Percentiles rank a stretch among this genome's conserved stretches.
Conservation (phyloP, 2,329 filamentous ascomycete genomes). For the Cytospora paraplurivora region DNA sequence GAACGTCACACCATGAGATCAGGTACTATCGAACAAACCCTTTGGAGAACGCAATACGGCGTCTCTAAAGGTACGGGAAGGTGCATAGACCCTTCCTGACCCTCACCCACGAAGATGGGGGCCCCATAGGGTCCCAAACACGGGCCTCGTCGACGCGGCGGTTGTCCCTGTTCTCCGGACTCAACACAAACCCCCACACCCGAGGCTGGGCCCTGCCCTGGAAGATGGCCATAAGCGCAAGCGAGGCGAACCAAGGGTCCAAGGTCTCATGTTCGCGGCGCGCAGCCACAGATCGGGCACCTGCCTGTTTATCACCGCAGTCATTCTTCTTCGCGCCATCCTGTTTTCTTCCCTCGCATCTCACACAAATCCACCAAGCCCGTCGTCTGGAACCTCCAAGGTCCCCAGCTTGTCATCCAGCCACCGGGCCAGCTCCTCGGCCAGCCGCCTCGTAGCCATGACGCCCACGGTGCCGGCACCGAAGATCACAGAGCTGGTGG, state of each 20-base stretch:
- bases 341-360: background rate
- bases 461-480: slow-evolving; percentile 48
- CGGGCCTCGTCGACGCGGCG: too few relatives aligned
- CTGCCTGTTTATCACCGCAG: background rate
- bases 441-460: slow-evolving; percentile 55
- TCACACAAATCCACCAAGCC: slow-evolving; percentile 38
- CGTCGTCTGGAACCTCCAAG: slow-evolving; percentile 56
- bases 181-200: too few relatives aligned
- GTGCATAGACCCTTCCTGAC: too few relatives aligned
- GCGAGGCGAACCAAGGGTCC: background rate
- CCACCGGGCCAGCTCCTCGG: slow-evolving; percentile 61
- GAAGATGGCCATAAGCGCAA: background rate
- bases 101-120: too few relatives aligned
- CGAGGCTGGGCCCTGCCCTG: too few relatives aligned
- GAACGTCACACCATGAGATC: background rate
- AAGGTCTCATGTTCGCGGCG: background rate
- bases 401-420: slow-evolving; percentile 61
- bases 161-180: too few relatives aligned
- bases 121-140: too few relatives aligned
- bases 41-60: too few relatives aligned
- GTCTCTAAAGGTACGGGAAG: too few relatives aligned
- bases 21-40: too few relatives aligned
- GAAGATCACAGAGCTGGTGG: slow-evolving; percentile 35
- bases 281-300: background rate
- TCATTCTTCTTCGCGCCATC: too few relatives aligned